These are phyloP conservation scores for Castanea mollissima DNA, from an alignment of 306 rosid species.

Conservation along the genomic window DNA sequence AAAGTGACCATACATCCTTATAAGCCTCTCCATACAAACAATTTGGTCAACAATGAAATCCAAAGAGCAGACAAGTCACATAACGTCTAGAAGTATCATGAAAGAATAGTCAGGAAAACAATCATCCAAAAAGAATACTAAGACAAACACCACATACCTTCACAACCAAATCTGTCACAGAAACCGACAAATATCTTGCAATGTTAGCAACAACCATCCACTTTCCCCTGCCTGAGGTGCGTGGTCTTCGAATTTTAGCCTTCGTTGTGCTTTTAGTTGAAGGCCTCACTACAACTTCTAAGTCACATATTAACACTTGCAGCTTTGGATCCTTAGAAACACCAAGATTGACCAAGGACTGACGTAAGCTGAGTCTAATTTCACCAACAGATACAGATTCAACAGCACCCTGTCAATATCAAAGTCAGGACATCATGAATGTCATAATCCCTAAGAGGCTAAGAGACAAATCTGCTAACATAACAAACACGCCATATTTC, in stretches of 20 bases:
- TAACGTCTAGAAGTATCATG: background rate
- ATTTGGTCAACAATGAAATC: background rate
- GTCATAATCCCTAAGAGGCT: slow-evolving; percentile 19
- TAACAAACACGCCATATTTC: slow-evolving; percentile 12
- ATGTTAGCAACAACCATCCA: slow-evolving; percentile 88
- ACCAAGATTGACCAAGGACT: slow-evolving; percentile 83
- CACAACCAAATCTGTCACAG: slow-evolving; percentile 83
- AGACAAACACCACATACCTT: slow-evolving; percentile 52
- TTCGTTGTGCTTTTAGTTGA: slow-evolving; percentile 54
- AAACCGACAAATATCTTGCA: slow-evolving; percentile 87
- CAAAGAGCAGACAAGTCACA: background rate
- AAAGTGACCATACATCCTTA: background rate
- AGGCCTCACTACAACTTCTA: slow-evolving; percentile 89
- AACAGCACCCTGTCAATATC: slow-evolving; percentile 71
- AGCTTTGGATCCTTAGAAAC: slow-evolving; percentile 94
- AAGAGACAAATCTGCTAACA: slow-evolving; percentile 17
- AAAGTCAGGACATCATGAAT: slow-evolving; percentile 32
- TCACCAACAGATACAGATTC: slow-evolving; percentile 95
- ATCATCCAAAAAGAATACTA: background rate
- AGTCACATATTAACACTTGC: slow-evolving; percentile 85
- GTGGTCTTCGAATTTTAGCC: slow-evolving; percentile 62
- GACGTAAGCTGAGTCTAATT: slow-evolving; percentile 89
- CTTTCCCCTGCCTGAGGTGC: slow-evolving; percentile 83
- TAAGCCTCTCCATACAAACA: background rate
- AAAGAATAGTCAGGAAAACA: background rate